Conservation (phyloP, 1,139 yeast genomes). For the Blastobotrys buckinghamii region DNA sequence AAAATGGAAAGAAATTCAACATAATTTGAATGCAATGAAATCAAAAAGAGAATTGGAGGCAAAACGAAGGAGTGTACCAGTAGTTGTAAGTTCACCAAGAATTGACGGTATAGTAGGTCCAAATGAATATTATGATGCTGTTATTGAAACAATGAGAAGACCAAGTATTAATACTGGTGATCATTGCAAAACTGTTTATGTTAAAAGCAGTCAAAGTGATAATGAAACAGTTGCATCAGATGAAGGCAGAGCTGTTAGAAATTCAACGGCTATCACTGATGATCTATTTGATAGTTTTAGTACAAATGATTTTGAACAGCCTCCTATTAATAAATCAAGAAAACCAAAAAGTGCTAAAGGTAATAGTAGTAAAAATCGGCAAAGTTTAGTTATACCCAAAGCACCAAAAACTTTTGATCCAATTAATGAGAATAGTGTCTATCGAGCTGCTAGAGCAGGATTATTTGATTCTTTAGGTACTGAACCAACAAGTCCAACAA, state of each 20-base stretch:
- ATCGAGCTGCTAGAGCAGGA: constrained; percentile 14
- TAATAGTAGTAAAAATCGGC: neutral
- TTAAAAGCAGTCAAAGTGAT: constrained; percentile 13
- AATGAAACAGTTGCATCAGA: constrained; percentile 10
- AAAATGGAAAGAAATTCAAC: constrained; percentile 23
- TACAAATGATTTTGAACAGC: constrained; percentile 1
- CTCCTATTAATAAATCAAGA: neutral
- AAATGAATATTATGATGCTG: constrained; percentile 20
- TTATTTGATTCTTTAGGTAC: constrained; percentile 7
- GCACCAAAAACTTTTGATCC: constrained; percentile 14
- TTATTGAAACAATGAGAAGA: constrained; percentile 21
- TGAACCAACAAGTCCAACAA: neutral
- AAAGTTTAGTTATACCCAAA: neutral
- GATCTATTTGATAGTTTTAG: constrained; percentile 6
- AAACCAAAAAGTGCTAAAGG: neutral
- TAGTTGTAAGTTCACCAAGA: constrained; percentile 5
- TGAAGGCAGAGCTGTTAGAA: constrained; percentile 4
- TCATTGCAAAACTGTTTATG: constrained; percentile 23
- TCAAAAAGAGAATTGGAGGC: constrained; percentile 1
- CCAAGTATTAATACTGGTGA: constrained; percentile 27
- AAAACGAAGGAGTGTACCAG: constrained; percentile 11
- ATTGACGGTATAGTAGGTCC: constrained; percentile 6
- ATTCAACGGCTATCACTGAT: neutral
- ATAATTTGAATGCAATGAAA: constrained; percentile 22
- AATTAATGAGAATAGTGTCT: constrained; percentile 13